Evolutionary conservation across 2,329 filamentous ascomycete genomes (phyloP), one percentile per base, ranked within the genome.

Genomic region (Rugonectria rugulosa): DNA sequence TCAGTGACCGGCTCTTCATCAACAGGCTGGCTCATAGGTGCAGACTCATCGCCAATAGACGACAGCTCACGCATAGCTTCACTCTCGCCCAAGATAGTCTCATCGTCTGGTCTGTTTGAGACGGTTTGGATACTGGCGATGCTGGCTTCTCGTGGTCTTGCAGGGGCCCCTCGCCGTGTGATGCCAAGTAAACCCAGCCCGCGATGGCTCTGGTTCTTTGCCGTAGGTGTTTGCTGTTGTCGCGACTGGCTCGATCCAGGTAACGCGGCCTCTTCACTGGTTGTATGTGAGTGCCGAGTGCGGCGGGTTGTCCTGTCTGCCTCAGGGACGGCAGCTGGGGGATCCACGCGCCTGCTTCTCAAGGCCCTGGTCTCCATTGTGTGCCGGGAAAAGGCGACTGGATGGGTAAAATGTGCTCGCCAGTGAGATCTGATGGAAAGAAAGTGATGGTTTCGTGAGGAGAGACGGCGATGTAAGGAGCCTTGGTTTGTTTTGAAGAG

Each of bases 81-180:
- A 9, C 59, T 56, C 4, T 64, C 64, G 23, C 20, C 44, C n/a
- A 48, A 46, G 17, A 65, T 61, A 14, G 62, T 63, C 17, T 61
- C 64, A 43, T 68, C 70, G 20, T 62, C 68, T 38, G 53, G 56
- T 34, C 49, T 60, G 12, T 43, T 43, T 17, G 64, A 62, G 19
- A 54, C 42, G 5, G 60, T 60, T 6, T 23, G 10, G n/a, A 58
- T 46, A 44, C 62, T 67, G 9, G 58, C 59, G 9, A 66, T 58
- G 45, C 61, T 65, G 14, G 36, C 57, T 12, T 53, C 53, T 23
- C 53, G 27, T 23, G 20, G 24, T 21, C 59, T 24, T 15, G 37
- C 19, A n/a, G 50, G 67, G 41, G 67, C 61, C n/a, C 64, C 67
- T 20, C 68, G 67, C 12, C 65, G 61, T 32, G 68, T 37, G 11